Conservation (phyloP, 495 filamentous ascomycete genomes). For the Trichocladium antarcticum region DNA sequence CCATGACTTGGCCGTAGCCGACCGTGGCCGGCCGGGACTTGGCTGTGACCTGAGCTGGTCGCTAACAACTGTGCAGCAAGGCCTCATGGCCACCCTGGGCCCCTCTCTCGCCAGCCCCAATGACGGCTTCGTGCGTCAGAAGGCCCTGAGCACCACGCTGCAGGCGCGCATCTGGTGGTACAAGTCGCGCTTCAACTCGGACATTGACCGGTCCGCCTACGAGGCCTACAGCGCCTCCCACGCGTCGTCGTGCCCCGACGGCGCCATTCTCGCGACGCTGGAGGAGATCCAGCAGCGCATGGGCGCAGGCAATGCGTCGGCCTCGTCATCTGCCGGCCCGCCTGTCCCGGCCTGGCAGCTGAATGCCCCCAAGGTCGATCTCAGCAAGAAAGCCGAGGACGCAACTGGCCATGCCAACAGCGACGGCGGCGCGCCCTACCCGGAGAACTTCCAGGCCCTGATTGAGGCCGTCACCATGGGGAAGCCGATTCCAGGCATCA, state of each 20-base stretch:
- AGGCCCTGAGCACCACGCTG: slow-evolving; percentile 26
- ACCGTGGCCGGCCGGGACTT: too few species aligned
- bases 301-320: not conserved
- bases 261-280: slow-evolving; percentile 18
- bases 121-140: slow-evolving; percentile 15
- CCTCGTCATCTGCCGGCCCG: not conserved
- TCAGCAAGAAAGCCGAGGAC: slow-evolving; percentile 27
- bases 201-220: slow-evolving; percentile 30
- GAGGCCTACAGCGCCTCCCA: slow-evolving; percentile 22
- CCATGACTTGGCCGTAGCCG: too few species aligned
- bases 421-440: slow-evolving; percentile 52
- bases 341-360: slow-evolving; percentile 35
- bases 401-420: slow-evolving; percentile 13
- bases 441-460: slow-evolving; percentile 77
- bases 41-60: too few species aligned
- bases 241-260: slow-evolving; percentile 10
- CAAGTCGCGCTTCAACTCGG: slow-evolving; percentile 25
- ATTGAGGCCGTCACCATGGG: slow-evolving; percentile 79
- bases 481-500: slow-evolving; percentile 78
- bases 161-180: slow-evolving; percentile 38
- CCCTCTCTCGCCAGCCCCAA: slow-evolving; percentile 8
- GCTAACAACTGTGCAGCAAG: slow-evolving; percentile 14
- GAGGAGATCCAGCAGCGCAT: slow-evolving; percentile 21
- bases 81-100: slow-evolving; percentile 22
- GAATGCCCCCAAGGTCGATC: slow-evolving; percentile 33